Conservation (phyloP, 331 rosid species). For the Dryas integrifolia region DNA sequence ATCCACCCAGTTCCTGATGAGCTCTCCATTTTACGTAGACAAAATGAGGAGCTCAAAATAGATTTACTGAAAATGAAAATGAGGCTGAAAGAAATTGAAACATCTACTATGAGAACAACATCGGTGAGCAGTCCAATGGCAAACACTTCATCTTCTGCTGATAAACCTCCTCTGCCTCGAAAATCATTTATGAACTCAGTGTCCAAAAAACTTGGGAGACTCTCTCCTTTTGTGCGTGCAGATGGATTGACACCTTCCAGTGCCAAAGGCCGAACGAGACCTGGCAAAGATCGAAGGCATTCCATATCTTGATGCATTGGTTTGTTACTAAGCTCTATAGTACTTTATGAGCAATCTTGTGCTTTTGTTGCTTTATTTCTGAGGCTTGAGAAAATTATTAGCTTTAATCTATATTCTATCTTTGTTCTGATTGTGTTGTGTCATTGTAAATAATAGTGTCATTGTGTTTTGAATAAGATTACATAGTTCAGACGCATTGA, state of each 20-base stretch:
- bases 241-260: constrained; percentile 44
- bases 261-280: constrained; percentile 51
- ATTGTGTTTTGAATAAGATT: constrained; percentile 27
- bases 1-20: constrained; percentile 50
- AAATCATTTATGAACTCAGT: constrained; percentile 67
- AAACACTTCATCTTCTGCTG: constrained; percentile 40
- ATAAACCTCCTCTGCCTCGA: constrained; percentile 73
- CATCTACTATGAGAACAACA: constrained; percentile 27
- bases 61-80: constrained; percentile 75
- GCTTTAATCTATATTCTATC: not conserved
- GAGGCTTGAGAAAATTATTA: constrained; percentile 27
- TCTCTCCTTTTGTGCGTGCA: constrained; percentile 66
- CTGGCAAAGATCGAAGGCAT: constrained; percentile 73
- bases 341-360: constrained; percentile 20
- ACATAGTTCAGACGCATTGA: constrained; percentile 29
- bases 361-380: constrained; percentile 25
- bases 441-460: constrained; percentile 36
- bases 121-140: constrained; percentile 45
- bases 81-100: constrained; percentile 71
- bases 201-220: constrained; percentile 63
- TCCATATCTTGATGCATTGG: constrained; percentile 62
- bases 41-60: constrained; percentile 62
- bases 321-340: constrained; percentile 6
- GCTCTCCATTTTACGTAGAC: constrained; percentile 53
- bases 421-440: constrained; percentile 25